Evolutionary conservation across 2,329 filamentous ascomycete species (phyloP), one percentile per base, ranked within the genome.

Genomic region (Botrytis deweyae): DNA sequence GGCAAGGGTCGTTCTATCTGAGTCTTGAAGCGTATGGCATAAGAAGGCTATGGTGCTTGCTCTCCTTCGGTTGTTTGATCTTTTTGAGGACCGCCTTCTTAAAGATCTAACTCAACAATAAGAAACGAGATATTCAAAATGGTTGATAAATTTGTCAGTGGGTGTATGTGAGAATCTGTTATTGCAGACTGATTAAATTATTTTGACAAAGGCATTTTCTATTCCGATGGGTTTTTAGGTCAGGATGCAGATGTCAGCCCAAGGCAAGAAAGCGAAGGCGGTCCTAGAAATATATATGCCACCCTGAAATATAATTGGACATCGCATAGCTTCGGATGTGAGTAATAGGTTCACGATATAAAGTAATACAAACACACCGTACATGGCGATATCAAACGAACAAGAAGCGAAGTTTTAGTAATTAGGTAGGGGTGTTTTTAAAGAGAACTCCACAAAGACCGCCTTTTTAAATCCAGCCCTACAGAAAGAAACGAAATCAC

Each of bases 201-300:
- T 55, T 44, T 36, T 59, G 10, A 9, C 16, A 25, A 46, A 8
- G 25, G 46, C 25, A 16, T 67, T 55, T 46, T 36, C 29, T 61
- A 33, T 58, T 38, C 16, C 38, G 12, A 33, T 9, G 33, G 1
- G 22, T 12, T 59, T 9, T n/a, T 18, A 55, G 49, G 46, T n/a
- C 20, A 22, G 36, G 46, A 33, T 42, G n/a, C 16, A 65, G 62
- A 18, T 40, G 16, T 44, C 62, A 72, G 33, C 38, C 46, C 33
- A 59, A 25, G 42, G 33, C 49, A 38, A 67, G 55, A 68, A 62
- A 29, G 63, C 49, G 64, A 42, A 55, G 65, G 70, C 70, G 70
- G 70, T 72, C 70, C 46, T 68, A 22, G 25, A 22, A 33, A 33
- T 52, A n/a, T 55, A 4, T n/a, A 40, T 44, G 4, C 70, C 29